Evolutionary conservation across 805 yeast genomes (phyloP), one percentile per base, ranked within the genome.

Genomic region (Wickerhamomyces chaumierensis): DNA sequence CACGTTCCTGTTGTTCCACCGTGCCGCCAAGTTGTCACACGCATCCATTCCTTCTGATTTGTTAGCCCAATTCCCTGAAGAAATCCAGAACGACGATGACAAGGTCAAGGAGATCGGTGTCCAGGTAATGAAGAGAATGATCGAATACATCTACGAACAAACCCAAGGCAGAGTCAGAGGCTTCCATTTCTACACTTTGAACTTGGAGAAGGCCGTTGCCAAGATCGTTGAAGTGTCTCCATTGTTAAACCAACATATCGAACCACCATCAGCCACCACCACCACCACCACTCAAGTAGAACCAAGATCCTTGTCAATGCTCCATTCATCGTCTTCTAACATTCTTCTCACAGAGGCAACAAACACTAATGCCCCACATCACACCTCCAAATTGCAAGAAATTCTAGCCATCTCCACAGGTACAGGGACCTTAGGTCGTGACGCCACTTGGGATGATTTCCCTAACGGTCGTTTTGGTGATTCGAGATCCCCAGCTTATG

Each of bases 401-500:
- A 68, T 84, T 29, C 66, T 84, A 31, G 85, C 87, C 5, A 85
- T 86, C 32, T 81, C 92, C 33, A 71, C 81, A 14, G 95, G 95
- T 33, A 78, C 81, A 47, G 95, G 95, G 31, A 73, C 80, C 2
- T 54, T 85, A 20, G 95, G 95, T 28, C 76, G 84, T 51, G 92
- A 84, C 57, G 95, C 94, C 4, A 83, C 88, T 1, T 88, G 97
- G 97, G 97, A 88, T 65, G 97, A 88, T 53, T 88, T 85, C 60
- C 92, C 96, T 20, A 86, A 88, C 60, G 95, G 96, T 55, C 72
- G 97, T 63, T 86, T 85, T 58, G 94, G 96, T 63, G 95, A 87
- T 61, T 83, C 95, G 0, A 69, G 92, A 51, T 85, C 95, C 27
- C 96, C 96, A 16, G 97, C 97, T 1, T 90, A 83, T 60, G 98